Base-by-base conservation (phyloP, 768 basidiomycete species). In the Termitomyces sp. region DNA sequence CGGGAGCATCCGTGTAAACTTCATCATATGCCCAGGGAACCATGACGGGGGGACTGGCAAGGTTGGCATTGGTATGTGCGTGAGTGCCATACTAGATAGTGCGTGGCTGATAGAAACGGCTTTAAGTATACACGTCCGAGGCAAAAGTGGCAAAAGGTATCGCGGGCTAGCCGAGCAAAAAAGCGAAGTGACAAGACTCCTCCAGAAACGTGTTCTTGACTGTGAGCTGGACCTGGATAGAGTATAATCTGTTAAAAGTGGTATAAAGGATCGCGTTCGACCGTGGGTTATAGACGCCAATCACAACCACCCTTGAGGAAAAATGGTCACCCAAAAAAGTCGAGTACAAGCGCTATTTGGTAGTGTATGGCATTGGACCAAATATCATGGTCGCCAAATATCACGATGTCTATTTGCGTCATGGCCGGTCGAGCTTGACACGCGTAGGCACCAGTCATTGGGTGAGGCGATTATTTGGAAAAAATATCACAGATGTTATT, bases 11-110 rank as follows among this genome's bases (percentile, higher is more conserved):
- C 87, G 82, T 47, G 87, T 83, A 71, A 96, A 96, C 68, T 87
- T 85, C 74, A 86, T 88, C 95, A 97, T 98, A 75, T 98, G 95
- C 38, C 95, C 95, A 31, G 93, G 93, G 76, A 89, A 96, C 94
- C 94, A 97, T 81, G 94, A 95, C 56, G 89, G 89, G 36, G 92
- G 87, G 50, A 78, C 75, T 48, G 90, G 86, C 29, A 94, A 81
- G 29, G 65, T 53, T 55, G 79, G 79, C 60, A 75, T 70, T 20
- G 75, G 74, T 15, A 81, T 75, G 37, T 72, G 74, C 32, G 69
- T 65, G 53, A 78, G 69, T 46, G 66, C 68, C 76, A 80, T 79
- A 9, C 29, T 17, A 11, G 20, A 25, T 29, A 52, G 59, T 45
- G 48, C 37, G 54, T 36, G 42, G 43, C 20, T 32, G 36, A 46